phyloP scores from a whole-genome alignment of 2,329 filamentous ascomycete genomes.

The Botrytis pseudocinerea region DNA sequence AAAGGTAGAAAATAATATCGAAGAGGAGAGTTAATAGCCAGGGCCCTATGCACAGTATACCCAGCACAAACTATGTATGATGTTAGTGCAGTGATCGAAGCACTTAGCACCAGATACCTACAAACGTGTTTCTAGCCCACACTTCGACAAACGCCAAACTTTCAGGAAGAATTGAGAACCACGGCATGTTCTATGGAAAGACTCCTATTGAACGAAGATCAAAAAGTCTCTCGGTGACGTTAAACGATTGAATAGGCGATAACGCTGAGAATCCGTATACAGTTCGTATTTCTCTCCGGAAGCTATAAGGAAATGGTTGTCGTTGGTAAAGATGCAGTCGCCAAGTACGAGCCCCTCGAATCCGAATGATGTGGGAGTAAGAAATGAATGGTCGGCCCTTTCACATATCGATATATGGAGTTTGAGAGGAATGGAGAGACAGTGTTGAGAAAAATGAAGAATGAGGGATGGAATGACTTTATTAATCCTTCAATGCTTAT shows the following conservation, averaged over 20 bases:
- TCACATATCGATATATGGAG: slow-evolving; percentile 13
- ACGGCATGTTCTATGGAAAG: slow-evolving; percentile 52
- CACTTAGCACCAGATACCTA: slow-evolving; percentile 20
- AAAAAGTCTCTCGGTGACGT: too few species aligned
- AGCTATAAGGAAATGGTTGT: slow-evolving; percentile 12
- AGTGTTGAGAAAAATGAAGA: neutral
- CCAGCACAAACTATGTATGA: slow-evolving; percentile 57
- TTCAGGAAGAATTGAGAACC: slow-evolving; percentile 64
- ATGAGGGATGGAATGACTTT: slow-evolving; percentile 20
- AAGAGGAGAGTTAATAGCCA: slow-evolving; percentile 64
- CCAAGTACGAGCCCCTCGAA: slow-evolving; percentile 9
- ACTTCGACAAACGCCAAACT: slow-evolving; percentile 58
- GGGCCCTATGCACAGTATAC: slow-evolving; percentile 59
- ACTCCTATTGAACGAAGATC: neutral
- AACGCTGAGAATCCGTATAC: neutral
- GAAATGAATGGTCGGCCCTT: neutral
- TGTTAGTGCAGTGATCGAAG: slow-evolving; percentile 26
- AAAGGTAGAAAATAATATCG: slow-evolving; percentile 62
- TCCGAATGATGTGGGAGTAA: neutral
- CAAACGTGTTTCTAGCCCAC: slow-evolving; percentile 61
- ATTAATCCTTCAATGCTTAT: slow-evolving; percentile 3
- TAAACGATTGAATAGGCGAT: neutral
- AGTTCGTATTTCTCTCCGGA: neutral
- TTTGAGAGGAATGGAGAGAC: slow-evolving; percentile 4
- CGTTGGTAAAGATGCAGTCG: neutral